Percentiles rank a stretch among this genome's conserved stretches.
Evolutionary conservation across 805 yeast species (phyloP).

Genomic region (Kuraishia floccosa): DNA sequence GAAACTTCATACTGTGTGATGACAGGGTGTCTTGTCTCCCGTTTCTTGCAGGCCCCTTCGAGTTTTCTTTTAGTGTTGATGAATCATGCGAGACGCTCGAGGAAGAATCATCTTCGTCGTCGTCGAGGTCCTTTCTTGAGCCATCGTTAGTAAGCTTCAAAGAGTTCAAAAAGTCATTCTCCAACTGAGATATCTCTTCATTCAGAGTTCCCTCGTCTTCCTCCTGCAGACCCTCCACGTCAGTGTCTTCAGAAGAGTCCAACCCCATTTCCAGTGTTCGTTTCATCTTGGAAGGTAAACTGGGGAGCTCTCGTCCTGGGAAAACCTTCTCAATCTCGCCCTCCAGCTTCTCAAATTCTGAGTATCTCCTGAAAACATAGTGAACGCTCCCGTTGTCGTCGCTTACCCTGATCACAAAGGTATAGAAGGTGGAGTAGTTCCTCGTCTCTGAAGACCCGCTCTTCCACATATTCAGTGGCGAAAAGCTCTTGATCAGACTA

Average conservation of each 20-base stretch:
- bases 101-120: not conserved
- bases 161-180: slow-evolving; percentile 1
- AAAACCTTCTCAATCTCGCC: slow-evolving; percentile 36
- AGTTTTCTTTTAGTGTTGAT: not conserved
- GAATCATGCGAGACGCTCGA: not conserved
- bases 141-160: slow-evolving; percentile 4
- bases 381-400: slow-evolving; percentile 21
- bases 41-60: not conserved
- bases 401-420: slow-evolving; percentile 38
- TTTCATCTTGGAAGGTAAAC: slow-evolving; percentile 19
- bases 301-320: slow-evolving; percentile 55
- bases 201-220: slow-evolving; percentile 6
- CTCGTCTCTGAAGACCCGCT: not conserved
- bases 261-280: slow-evolving; percentile 10
- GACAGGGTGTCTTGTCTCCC: not conserved
- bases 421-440: slow-evolving; percentile 14
- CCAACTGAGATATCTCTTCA: not conserved
- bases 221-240: slow-evolving; percentile 7
- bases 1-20: slow-evolving; percentile 20
- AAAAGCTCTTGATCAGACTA: slow-evolving; percentile 4
- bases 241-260: slow-evolving; percentile 6
- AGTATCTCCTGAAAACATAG: slow-evolving; percentile 51
- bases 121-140: not conserved
- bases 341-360: slow-evolving; percentile 55
- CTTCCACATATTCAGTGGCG: slow-evolving; percentile 1